Evolutionary conservation across 2,329 filamentous ascomycete genomes (phyloP), one percentile per base, ranked within the genome.

Genomic region (Xylaria hypoxylon): DNA sequence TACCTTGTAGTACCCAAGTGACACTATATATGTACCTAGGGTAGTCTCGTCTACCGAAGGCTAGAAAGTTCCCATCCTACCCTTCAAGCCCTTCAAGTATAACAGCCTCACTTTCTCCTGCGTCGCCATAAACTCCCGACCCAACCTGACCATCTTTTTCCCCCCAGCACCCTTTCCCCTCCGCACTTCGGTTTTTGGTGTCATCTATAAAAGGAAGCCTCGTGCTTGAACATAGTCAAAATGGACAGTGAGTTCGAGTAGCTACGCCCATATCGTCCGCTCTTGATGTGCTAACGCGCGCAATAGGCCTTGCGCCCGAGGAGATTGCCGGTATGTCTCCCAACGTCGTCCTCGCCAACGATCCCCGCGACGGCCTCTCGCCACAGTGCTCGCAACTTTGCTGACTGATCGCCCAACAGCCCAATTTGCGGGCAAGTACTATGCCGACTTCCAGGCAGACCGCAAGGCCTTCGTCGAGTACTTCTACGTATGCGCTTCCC

Each of bases 351-450:
- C n/a, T 8, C 42, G 11, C 31, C 47, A 13, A 28, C 24, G 13
- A n/a, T 11, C 19, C n/a, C 26, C 28, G 4, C 53, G 8, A 47
- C 13, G 11, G 19, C 19, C n/a, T 28, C 51, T 31, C 19, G 15
- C 47, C 35, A 28, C 50, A 13, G 45, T n/a, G 17, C 11, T n/a
- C 42, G n/a, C 24, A 47, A n/a, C 22, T 7, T 24, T 28, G 17
- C 57, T 64, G n/a, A 61, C 60, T 19, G 15, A 53, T 42, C 22
- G 15, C 8, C 11, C 22, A 31, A 13, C 35, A 71, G 69, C 56
- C 55, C 67, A 71, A 60, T 69, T 71, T 45, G 67, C 67, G 57
- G 51, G 5, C 42, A 69, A 68, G 48, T 71, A 70, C 65, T 71
- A 70, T 38, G 50, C 51, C 28, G 65, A 70, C 51, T 68, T 71